Evolutionary conservation across 148 eudicot genomes (phyloP).

Genomic region (Rheum nobile): DNA sequence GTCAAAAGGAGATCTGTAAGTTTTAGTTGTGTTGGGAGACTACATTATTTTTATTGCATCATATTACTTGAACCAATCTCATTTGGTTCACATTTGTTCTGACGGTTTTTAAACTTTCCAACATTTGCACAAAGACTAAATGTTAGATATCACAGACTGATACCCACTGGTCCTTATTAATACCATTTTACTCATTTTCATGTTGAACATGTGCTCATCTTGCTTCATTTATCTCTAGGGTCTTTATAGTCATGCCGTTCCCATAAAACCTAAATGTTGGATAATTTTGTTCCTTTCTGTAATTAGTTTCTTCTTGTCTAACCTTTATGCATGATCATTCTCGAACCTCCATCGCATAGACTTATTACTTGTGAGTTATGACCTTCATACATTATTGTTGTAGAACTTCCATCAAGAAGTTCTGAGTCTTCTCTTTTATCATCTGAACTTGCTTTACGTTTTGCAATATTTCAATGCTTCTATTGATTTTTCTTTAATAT

Average conservation of each 20-base stretch:
- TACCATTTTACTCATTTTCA: background rate
- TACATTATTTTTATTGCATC: background rate
- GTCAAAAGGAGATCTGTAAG: constrained; percentile 98
- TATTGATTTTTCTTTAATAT: background rate
- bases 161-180: background rate
- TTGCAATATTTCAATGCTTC: background rate
- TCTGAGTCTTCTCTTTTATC: background rate
- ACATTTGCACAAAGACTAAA: background rate
- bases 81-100: background rate
- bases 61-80: background rate
- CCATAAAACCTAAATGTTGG: background rate
- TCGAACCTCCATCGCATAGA: background rate
- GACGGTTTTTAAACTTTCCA: background rate
- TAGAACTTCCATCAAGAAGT: background rate
- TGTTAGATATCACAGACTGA: background rate
- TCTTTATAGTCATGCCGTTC: background rate
- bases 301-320: background rate
- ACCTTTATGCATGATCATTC: background rate
- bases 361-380: background rate
- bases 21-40: constrained; percentile 11
- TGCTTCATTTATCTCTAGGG: background rate
- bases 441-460: background rate
- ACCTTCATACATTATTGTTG: background rate
- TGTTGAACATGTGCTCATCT: background rate
- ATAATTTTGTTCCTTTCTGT: background rate